Conservation (phyloP, 208 protist species). For the Crithidia acanthocephali region DNA sequence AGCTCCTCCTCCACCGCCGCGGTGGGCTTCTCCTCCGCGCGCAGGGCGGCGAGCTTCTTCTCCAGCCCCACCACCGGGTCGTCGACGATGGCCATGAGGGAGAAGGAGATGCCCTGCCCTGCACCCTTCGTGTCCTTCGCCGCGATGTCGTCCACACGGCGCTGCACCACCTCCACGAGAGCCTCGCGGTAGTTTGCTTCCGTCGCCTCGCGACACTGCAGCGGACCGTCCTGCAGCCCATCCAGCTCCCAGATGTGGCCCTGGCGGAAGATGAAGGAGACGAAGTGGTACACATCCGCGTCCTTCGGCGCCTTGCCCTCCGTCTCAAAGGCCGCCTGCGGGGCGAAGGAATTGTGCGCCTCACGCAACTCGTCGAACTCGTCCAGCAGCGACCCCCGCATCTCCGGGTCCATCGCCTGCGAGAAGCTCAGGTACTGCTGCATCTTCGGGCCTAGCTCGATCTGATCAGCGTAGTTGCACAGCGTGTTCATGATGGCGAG, state of each 20-base stretch:
- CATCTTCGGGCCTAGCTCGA: conserved; percentile 93
- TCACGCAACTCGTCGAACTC: conserved; percentile 87
- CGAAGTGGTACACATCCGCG: conserved; percentile 94
- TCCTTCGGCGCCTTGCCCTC: conserved; percentile 12
- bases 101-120: conserved; percentile 94
- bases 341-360: conserved; percentile 97
- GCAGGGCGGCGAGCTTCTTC: conserved; percentile 58
- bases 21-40: conserved; percentile 54
- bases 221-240: conserved; percentile 94
- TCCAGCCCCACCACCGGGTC: conserved; percentile 81
- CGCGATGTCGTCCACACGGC: conserved; percentile 80
- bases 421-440: conserved; percentile 84
- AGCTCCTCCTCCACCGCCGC: conserved; percentile 67
- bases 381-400: conserved; percentile 76
- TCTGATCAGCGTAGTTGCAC: conserved; percentile 85
- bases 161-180: conserved; percentile 84
- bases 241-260: conserved; percentile 98
- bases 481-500: conserved; percentile 98
- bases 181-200: conserved; percentile 68
- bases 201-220: conserved; percentile 75
- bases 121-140: conserved; percentile 50
- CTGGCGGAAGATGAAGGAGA: conserved; percentile 93
- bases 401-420: conserved; percentile 62
- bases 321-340: conserved; percentile 62
- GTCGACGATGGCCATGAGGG: conserved; percentile 95